Base-by-base conservation (phyloP, 169 alveolate genomes). In the Besnoitia besnoiti region DNA sequence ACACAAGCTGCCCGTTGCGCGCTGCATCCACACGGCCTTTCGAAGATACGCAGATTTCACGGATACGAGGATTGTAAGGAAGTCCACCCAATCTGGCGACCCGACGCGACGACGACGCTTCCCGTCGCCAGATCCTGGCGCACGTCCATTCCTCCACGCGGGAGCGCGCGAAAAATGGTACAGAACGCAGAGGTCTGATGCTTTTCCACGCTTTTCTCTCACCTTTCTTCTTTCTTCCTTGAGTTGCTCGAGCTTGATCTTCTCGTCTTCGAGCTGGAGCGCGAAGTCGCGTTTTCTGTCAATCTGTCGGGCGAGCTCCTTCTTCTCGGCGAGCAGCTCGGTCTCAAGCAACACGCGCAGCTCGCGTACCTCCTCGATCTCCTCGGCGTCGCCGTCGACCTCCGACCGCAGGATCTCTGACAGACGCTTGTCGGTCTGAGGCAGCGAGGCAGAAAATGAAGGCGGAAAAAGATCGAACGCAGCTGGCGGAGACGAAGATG, bases 371-470 rank as follows among this genome's bases (percentile, higher is more conserved):
- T 67, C 80, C 80, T 67, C 80, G 47, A 35, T 35, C n/a, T 67
- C 80, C n/a, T 67, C 80, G 80, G 80, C 80, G 80, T 67, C 42
- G 8, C 46, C 80, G n/a, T 67, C 80, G 80, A 67, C 80, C 46
- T 67, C 80, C 40, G 47, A 21, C 2, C 80, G 80, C 46, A 67
- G 80, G 24, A 67, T 30, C 2, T 30, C 42, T 24, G 80, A 67
- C 80, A 67, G 80, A 5, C 80, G 80, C 42, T 67, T 67, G 80
- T 67, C 80, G 8, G 80, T 67, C 80, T 67, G 80, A 37, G n/a
- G 21, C 62, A 19, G 44, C 4, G 80, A 30, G 44, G n/a, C 40
- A 14, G 44, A 37, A 10, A 7, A n/a, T 5, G 77, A n/a, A 19
- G 77, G 40, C 30, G 77, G 10, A 61, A n/a, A 27, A 16, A 49